Evolutionary conservation across 208 protist genomes (phyloP).

Genomic region (Trypanosoma rangeli): DNA sequence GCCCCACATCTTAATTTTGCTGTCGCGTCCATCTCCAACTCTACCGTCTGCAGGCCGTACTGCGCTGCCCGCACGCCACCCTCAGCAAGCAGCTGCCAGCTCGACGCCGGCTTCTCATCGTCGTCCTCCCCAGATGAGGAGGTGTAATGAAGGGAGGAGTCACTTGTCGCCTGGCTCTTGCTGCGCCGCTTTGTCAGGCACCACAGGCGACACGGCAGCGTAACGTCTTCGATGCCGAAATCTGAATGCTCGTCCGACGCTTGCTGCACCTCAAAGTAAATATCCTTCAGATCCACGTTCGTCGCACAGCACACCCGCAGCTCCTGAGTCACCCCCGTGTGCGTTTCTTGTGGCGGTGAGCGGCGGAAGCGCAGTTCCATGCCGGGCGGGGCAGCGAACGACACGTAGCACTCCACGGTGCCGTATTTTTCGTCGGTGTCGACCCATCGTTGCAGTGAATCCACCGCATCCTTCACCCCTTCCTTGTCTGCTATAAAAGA

Average conservation of each 20-base stretch:
- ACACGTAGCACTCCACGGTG: background rate
- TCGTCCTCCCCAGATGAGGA: background rate
- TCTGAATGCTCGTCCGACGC: background rate
- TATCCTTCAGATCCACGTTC: conserved; percentile 8
- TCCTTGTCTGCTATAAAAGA: background rate
- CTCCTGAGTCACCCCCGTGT: background rate
- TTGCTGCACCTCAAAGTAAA: conserved; percentile 11
- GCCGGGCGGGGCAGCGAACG: background rate
- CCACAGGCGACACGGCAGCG: background rate
- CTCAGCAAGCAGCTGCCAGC: conserved; percentile 17
- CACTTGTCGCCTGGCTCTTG: background rate
- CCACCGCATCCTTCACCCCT: background rate
- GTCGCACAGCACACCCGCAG: background rate
- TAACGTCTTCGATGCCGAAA: background rate
- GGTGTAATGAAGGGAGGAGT: background rate
- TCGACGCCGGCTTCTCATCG: no score
- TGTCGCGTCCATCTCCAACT: background rate
- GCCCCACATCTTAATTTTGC: background rate
- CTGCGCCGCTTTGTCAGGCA: background rate
- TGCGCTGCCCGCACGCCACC: conserved; percentile 2
- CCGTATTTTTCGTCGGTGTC: background rate
- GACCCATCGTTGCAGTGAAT: background rate
- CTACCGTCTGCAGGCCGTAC: conserved; percentile 17
- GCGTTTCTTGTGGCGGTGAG: background rate
- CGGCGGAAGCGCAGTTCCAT: background rate